phyloP scores from a whole-genome alignment of 2,329 filamentous ascomycete genomes.

The Fusarium pseudoanthophilum region DNA sequence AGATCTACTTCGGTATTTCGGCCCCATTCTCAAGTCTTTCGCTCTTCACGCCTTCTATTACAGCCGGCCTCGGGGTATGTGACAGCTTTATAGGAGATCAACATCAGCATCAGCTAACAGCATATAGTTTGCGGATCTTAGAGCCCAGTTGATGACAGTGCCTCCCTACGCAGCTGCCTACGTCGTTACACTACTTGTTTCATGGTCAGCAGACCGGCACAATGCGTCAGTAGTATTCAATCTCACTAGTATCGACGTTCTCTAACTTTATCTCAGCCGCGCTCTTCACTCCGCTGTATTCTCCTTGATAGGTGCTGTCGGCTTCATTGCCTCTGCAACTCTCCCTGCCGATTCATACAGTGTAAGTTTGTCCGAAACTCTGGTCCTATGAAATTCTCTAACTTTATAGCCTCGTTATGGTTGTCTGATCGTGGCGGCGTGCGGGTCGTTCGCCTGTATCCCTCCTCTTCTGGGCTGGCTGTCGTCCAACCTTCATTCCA shows the following conservation, averaged over 20 bases:
- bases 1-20: slow-evolving; percentile 59
- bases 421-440: slow-evolving; percentile 72
- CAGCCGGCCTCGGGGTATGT: slow-evolving; percentile 56
- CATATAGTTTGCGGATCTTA: slow-evolving; percentile 48
- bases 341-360: slow-evolving; percentile 66
- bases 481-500: slow-evolving; percentile 71
- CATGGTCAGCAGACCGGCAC: slow-evolving; percentile 69
- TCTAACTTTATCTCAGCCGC: slow-evolving; percentile 34
- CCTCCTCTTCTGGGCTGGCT: slow-evolving; percentile 74
- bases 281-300: slow-evolving; percentile 54
- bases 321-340: slow-evolving; percentile 68
- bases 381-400: fast-evolving
- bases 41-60: slow-evolving; percentile 69
- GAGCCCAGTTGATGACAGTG: slow-evolving; percentile 70
- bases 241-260: fast-evolving
- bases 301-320: slow-evolving; percentile 57
- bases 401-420: slow-evolving; percentile 63
- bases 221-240: slow-evolving; percentile 51
- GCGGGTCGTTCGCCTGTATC: slow-evolving; percentile 73
- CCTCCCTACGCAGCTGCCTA: slow-evolving; percentile 70
- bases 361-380: neutral
- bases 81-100: slow-evolving; percentile 1
- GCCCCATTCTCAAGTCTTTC: slow-evolving; percentile 66
- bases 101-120: neutral
- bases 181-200: slow-evolving; percentile 49